Evolutionary conservation across 2,329 filamentous ascomycete species (phyloP), one percentile per base, ranked within the genome.

Genomic region (Penicillium paneum): DNA sequence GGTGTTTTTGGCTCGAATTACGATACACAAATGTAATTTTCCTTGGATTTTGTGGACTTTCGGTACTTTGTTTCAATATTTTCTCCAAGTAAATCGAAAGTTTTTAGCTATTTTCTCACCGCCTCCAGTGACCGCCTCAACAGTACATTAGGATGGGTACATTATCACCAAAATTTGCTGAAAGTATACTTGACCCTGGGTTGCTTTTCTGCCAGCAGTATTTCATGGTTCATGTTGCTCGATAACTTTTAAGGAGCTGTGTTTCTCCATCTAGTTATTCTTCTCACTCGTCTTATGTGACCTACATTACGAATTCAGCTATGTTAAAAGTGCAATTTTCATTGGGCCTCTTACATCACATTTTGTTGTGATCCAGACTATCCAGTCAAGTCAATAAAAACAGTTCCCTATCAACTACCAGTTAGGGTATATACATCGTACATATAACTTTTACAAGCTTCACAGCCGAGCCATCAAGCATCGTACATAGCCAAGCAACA

Each of bases 1-100:
- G 62, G 58, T 54, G 44, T 57, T 35, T 62, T 52, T 41, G 43
- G 34, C 40, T 48, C 19, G 49, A 21, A 19, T 31, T 49, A 42
- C 24, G 44, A 43, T 32, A 50, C 32, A 28, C 15, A 40, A 44
- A 50, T 54, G 44, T 40, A 44, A 49, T 44, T 32, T 19, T 31
- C 24, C 10, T 44, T 21, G 26, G 8, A 10, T 17, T 38, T 49
- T 21, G 29, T 8, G 3, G 8, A 7, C 6, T 50, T 36, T 17
- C 2, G 21, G 5, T 13, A 8, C n/a, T 24, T 8, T 8, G 21
- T 28, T 15, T 10, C 12, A 29, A 26, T 35, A 17, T 41, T 3
- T 19, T 6, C 15, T 43, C 17, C 10, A 8, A 26, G 35, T 40
- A 15, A 28, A 12, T 19, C 7, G 1, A 21, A 32, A 24, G 28